Conservation (phyloP, 2,329 filamentous ascomycete species). For the Talaromyces verruculosus region DNA sequence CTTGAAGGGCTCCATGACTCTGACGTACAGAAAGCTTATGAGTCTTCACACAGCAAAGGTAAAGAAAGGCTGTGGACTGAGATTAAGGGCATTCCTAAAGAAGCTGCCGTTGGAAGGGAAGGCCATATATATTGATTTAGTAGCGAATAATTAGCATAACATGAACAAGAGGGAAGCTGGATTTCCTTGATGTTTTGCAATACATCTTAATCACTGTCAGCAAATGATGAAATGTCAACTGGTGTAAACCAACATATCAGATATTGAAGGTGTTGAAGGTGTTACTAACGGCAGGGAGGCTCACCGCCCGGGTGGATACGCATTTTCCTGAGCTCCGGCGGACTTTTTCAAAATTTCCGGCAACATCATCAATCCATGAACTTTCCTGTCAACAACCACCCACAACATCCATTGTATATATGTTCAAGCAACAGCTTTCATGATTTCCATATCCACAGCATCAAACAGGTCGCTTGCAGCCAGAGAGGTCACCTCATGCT, state of each 20-base stretch:
- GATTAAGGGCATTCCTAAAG: conserved; percentile 65
- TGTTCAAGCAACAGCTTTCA: not conserved
- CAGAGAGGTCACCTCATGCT: conserved; percentile 13
- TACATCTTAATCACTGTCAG: not conserved
- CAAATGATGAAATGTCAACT: not conserved
- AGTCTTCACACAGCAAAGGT: conserved; percentile 13
- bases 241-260: not conserved
- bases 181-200: not conserved
- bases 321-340: conserved; percentile 5
- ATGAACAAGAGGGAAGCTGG: not conserved
- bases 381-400: not conserved
- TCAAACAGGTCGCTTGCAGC: not conserved
- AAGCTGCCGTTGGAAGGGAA: conserved; percentile 44
- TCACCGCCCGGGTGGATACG: conserved; percentile 7
- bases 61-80: conserved; percentile 29
- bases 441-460: not conserved
- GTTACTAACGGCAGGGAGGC: conserved; percentile 7
- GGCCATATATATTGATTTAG: conserved; percentile 37
- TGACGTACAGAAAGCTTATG: conserved; percentile 22
- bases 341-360: conserved; percentile 16
- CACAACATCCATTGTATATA: not conserved
- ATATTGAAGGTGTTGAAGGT: not conserved
- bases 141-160: not conserved
- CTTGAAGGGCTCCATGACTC: not conserved
- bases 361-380: not conserved